phyloP scores from a whole-genome alignment of 1,284 basidiomycete species.

The Sporisorium graminicola region DNA sequence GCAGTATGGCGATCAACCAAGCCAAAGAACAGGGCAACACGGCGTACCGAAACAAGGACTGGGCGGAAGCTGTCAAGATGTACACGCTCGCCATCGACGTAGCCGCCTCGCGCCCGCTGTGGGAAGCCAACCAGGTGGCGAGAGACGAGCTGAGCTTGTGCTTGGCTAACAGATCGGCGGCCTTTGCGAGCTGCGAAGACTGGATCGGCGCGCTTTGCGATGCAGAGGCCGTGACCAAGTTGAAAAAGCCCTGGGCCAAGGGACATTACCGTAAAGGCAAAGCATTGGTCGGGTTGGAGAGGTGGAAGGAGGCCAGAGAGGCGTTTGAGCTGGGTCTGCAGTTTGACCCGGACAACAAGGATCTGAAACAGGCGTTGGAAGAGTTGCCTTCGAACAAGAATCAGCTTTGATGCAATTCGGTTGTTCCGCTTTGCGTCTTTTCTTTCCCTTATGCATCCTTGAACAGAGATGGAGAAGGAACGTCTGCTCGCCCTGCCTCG shows the following conservation, averaged over 20 bases:
- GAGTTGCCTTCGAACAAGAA: conserved; percentile 41
- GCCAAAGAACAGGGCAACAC: conserved; percentile 67
- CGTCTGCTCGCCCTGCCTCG: too few species aligned
- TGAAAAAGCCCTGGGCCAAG: conserved; percentile 91
- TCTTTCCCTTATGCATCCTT: too few species aligned
- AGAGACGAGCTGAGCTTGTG: conserved; percentile 90
- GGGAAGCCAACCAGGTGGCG: conserved; percentile 85
- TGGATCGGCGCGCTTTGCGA: conserved; percentile 86
- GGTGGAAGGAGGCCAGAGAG: conserved; percentile 82
- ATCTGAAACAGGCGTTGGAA: conserved; percentile 28
- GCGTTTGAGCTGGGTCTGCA: conserved; percentile 85
- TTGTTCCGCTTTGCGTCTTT: neutral
- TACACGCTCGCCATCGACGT: conserved; percentile 87
- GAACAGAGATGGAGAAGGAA: too few species aligned
- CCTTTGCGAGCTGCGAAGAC: conserved; percentile 82
- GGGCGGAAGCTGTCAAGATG: conserved; percentile 80
- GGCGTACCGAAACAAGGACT: conserved; percentile 71
- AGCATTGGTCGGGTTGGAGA: conserved; percentile 82
- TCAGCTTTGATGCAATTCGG: conserved; percentile 19
- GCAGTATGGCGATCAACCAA: conserved; percentile 62
- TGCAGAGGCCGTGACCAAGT: conserved; percentile 86
- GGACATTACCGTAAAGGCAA: conserved; percentile 93
- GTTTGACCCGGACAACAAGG: conserved; percentile 84
- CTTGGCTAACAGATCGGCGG: conserved; percentile 90
- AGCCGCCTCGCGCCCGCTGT: conserved; percentile 85